Percentiles rank a stretch among this genome's conserved stretches.
phyloP scores from a whole-genome alignment of 169 alveolate genomes.

The Plasmodium yoelii region DNA sequence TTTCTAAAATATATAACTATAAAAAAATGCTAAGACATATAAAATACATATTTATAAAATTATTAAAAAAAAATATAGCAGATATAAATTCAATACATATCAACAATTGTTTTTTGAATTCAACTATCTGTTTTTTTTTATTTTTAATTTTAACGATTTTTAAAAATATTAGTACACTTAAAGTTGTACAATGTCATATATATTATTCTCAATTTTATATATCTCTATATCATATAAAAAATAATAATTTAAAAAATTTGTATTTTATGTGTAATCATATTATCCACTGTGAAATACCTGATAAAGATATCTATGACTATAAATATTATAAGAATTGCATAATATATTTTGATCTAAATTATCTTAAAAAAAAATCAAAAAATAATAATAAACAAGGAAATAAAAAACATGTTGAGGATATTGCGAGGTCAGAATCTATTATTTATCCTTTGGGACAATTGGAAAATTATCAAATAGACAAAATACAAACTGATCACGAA shows the following conservation, averaged over 20 bases:
- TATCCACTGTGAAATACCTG: not conserved
- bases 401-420: not conserved
- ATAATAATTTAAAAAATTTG: conserved; percentile 7
- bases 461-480: not conserved
- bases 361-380: conserved; percentile 17
- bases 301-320: not conserved
- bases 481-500: not conserved
- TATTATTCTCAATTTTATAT: conserved; percentile 13
- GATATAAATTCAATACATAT: conserved; percentile 28
- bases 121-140: conserved; percentile 28
- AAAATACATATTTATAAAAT: conserved; percentile 29
- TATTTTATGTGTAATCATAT: conserved; percentile 38
- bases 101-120: conserved; percentile 57
- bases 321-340: conserved; percentile 7
- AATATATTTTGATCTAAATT: conserved; percentile 30
- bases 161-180: conserved; percentile 38
- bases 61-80: conserved; percentile 15
- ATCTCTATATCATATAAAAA: conserved; percentile 23
- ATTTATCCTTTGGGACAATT: not conserved
- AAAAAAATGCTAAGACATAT: conserved; percentile 26
- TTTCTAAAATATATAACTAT: conserved; percentile 32
- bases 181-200: conserved; percentile 33
- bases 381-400: conserved; percentile 1
- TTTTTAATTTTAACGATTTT: conserved; percentile 19
- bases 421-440: not conserved